phyloP scores from a whole-genome alignment of 306 rosid genomes.

The Abrus pulchellus region DNA sequence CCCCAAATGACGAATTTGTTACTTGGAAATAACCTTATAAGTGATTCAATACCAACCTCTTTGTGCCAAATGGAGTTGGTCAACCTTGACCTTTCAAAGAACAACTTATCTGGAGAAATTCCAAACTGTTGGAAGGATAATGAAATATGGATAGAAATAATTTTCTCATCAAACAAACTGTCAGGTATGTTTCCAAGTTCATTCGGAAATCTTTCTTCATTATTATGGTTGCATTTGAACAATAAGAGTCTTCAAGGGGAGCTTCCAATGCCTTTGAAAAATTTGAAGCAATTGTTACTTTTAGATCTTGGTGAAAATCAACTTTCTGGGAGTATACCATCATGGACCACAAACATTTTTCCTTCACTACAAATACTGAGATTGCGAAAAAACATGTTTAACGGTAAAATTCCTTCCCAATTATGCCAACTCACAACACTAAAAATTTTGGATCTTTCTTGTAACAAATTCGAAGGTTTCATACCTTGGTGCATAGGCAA shows the following conservation, averaged over 20 bases:
- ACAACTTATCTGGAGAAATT: slow-evolving; percentile 39
- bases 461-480: slow-evolving; percentile 34
- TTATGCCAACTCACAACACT: slow-evolving; percentile 30
- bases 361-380: slow-evolving; percentile 30
- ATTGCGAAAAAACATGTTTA: slow-evolving; percentile 21
- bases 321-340: slow-evolving; percentile 42
- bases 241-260: slow-evolving; percentile 36
- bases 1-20: not conserved
- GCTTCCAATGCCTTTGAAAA: not conserved
- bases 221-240: slow-evolving; percentile 18
- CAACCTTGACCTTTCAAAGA: slow-evolving; percentile 32
- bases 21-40: slow-evolving; percentile 32
- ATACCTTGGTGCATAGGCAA: slow-evolving; percentile 40
- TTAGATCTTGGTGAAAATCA: slow-evolving; percentile 48
- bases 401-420: slow-evolving; percentile 34
- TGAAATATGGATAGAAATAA: not conserved
- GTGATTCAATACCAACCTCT: slow-evolving; percentile 40
- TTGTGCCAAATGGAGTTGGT: not conserved
- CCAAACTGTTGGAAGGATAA: slow-evolving; percentile 14
- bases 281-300: not conserved
- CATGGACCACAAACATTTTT: not conserved
- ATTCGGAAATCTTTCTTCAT: not conserved
- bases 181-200: slow-evolving; percentile 32
- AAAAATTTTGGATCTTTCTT: slow-evolving; percentile 32
- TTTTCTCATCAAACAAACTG: slow-evolving; percentile 30